Conservation (phyloP, 129 eudicot genomes). For the Oenanthe sinensis region DNA sequence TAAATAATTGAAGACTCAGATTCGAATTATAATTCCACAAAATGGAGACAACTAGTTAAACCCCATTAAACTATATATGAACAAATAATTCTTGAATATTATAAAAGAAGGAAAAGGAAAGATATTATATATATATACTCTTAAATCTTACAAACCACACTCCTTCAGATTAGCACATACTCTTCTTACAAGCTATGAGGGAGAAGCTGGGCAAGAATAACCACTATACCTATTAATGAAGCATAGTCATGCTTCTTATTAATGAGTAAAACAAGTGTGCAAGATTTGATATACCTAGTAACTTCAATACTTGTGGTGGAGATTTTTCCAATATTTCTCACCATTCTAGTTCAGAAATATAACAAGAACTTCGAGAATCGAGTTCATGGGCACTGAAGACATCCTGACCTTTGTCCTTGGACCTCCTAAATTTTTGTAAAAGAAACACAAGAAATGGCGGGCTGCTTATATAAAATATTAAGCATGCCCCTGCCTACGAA, state of each 20-base stretch:
- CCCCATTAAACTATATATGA: neutral
- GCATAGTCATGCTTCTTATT: conserved; percentile 15
- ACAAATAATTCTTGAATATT: neutral
- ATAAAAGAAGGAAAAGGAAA: neutral
- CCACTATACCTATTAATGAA: neutral
- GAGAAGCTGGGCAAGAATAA: neutral
- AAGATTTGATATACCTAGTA: conserved; percentile 1
- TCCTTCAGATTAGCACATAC: neutral
- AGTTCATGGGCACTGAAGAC: conserved; percentile 17
- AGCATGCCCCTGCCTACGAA: conserved; percentile 66
- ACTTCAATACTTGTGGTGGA: neutral
- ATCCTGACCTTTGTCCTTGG: conserved; percentile 19
- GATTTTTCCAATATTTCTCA: neutral
- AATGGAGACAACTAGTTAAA: neutral
- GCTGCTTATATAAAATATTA: conserved; percentile 63
- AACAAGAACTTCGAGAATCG: neutral
- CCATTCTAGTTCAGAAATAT: neutral
- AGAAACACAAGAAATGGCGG: conserved; percentile 38
- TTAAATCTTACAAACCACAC: neutral
- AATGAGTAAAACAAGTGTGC: conserved; percentile 3
- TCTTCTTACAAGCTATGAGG: conserved; percentile 5
- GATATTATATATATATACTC: neutral
- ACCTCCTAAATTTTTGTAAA: conserved; percentile 11
- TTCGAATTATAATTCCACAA: neutral
- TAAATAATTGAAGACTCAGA: neutral